Conservation (phyloP, 108 stramenopile genomes). For the Skeletonema marinoi region DNA sequence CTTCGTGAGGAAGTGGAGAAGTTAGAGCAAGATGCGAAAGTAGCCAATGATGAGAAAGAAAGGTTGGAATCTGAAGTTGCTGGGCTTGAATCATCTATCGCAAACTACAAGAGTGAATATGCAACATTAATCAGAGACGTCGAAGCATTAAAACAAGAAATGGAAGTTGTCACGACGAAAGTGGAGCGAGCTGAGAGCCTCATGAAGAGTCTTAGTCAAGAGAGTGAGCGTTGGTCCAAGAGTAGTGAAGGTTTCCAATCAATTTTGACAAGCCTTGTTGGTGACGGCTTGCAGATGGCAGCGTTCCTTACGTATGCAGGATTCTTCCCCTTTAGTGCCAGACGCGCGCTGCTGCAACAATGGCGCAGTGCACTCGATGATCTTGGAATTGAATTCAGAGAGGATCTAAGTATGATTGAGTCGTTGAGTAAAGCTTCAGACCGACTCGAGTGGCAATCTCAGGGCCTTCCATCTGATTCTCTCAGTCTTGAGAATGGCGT, state of each 20-base stretch:
- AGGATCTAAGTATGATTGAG: conserved; percentile 86
- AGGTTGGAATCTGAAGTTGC: conserved; percentile 81
- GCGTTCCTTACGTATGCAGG: conserved; percentile 96
- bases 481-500: conserved; percentile 96
- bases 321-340: conserved; percentile 87
- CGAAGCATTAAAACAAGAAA: conserved; percentile 94
- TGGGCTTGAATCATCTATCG: conserved; percentile 89
- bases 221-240: conserved; percentile 96
- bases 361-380: conserved; percentile 83
- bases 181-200: conserved; percentile 94
- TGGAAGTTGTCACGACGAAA: conserved; percentile 89
- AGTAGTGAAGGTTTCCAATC: conserved; percentile 85
- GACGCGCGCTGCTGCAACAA: conserved; percentile 64
- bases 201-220: conserved; percentile 89
- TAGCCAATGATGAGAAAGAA: conserved; percentile 77
- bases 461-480: conserved; percentile 91
- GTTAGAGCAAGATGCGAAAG: conserved; percentile 75
- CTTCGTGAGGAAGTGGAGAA: conserved; percentile 95
- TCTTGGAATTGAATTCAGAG: conserved; percentile 88
- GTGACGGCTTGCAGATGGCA: conserved; percentile 91
- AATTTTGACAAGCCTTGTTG: conserved; percentile 86
- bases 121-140: conserved; percentile 94
- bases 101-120: conserved; percentile 95
- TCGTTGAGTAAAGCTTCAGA: conserved; percentile 90
- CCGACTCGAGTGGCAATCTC: conserved; percentile 86